Percentiles rank a stretch among this genome's conserved stretches.
Conservation (phyloP, 2,329 filamentous ascomycete genomes). For the Biscogniauxia marginata region DNA sequence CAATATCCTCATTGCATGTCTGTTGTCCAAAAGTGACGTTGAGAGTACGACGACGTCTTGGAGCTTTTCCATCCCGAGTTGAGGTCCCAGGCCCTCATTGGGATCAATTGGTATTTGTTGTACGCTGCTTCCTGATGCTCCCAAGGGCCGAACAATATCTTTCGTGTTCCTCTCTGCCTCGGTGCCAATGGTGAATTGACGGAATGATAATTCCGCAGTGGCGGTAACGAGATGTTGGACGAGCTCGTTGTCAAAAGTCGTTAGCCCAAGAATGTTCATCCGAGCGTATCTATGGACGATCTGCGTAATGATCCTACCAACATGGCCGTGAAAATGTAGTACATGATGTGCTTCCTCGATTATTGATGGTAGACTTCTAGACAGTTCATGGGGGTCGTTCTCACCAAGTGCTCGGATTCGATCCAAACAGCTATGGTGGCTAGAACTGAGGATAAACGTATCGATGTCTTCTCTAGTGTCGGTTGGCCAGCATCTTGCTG, state of each 20-base stretch:
- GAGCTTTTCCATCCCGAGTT: slow-evolving; percentile 9
- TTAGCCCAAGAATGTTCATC: slow-evolving; percentile 40
- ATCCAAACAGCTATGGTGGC: slow-evolving; percentile 30
- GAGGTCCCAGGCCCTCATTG: slow-evolving; percentile 5
- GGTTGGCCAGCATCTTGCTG: slow-evolving; percentile 7
- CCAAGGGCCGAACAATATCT: neutral
- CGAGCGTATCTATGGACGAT: slow-evolving; percentile 39
- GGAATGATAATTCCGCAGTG: slow-evolving; percentile 33
- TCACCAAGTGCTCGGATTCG: slow-evolving; percentile 28
- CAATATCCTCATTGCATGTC: slow-evolving; percentile 19
- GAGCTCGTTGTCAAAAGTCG: slow-evolving; percentile 31
- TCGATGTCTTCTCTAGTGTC: slow-evolving; percentile 32
- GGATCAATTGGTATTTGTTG: slow-evolving; percentile 23
- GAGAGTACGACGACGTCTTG: slow-evolving; percentile 37
- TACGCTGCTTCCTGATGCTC: slow-evolving; percentile 7
- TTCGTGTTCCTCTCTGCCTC: slow-evolving; percentile 14
- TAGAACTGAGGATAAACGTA: slow-evolving; percentile 33
- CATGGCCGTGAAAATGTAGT: slow-evolving; percentile 32
- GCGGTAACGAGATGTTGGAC: slow-evolving; percentile 30
- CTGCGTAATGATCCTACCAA: slow-evolving; percentile 36
- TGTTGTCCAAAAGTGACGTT: slow-evolving; percentile 32
- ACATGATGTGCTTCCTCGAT: slow-evolving; percentile 33
- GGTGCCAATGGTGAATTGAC: slow-evolving; percentile 29
- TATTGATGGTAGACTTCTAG: slow-evolving; percentile 26
- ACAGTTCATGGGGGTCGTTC: slow-evolving; percentile 16